A percentile compares a stretch with the other conserved stretches of the same genome.
Conservation (phyloP, 768 basidiomycete genomes). For the Tricholoma sp. region DNA sequence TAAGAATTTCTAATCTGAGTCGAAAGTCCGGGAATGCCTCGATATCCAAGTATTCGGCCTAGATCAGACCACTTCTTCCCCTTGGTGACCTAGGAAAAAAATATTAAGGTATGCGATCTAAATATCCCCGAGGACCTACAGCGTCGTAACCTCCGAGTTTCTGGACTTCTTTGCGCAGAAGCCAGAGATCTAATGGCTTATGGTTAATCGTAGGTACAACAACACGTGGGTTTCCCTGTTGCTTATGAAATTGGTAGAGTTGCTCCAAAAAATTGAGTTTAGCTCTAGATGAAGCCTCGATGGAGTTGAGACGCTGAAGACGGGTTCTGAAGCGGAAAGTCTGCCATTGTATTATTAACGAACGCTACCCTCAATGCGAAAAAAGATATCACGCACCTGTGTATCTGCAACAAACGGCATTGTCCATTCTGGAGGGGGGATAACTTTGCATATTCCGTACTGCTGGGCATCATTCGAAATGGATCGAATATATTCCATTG, state of each 20-base stretch:
- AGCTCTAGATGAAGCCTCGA: conserved; percentile 94
- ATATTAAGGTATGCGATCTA: conserved; percentile 8
- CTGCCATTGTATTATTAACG: conserved; percentile 33
- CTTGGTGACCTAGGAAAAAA: conserved; percentile 60
- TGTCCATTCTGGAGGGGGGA: conserved; percentile 90
- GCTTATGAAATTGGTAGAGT: conserved; percentile 93
- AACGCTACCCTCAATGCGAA: conserved; percentile 38
- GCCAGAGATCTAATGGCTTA: conserved; percentile 91
- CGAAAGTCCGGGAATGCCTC: conserved; percentile 75
- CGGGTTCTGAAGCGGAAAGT: conserved; percentile 95
- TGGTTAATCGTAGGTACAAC: conserved; percentile 93
- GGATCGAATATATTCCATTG: conserved; percentile 87
- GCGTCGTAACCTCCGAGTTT: conserved; percentile 83
- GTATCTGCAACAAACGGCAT: conserved; percentile 96
- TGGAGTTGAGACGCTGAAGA: conserved; percentile 89
- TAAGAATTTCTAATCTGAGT: conserved; percentile 90
- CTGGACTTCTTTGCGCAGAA: conserved; percentile 87
- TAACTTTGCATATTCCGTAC: conserved; percentile 93
- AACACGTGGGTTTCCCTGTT: conserved; percentile 87
- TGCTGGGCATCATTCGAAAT: conserved; percentile 66
- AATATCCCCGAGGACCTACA: conserved; percentile 40
- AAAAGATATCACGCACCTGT: conserved; percentile 54
- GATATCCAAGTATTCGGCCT: conserved; percentile 77
- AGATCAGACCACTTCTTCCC: conserved; percentile 87
- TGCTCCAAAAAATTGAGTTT: conserved; percentile 97